Percentiles rank a stretch among this genome's conserved stretches.
These are phyloP conservation scores for Isabelozyma gotoi DNA, from an alignment of 805 yeast genomes.

Conservation along the genomic window DNA sequence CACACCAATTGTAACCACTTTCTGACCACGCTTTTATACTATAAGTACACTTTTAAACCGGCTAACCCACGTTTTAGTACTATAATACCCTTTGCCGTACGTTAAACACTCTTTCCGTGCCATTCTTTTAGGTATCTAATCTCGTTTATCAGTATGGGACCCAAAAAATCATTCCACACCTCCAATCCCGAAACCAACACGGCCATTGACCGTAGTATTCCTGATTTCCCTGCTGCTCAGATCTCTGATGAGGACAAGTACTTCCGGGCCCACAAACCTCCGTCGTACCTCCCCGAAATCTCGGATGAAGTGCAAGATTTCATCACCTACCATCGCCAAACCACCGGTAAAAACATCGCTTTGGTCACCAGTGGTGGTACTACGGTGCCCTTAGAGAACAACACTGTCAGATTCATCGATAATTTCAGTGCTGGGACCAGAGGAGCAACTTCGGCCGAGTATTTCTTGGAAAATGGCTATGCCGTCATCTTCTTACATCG, in stretches of 20 bases:
- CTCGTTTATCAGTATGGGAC: conserved; percentile 9
- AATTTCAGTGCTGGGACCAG: conserved; percentile 97
- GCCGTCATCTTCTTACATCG: conserved; percentile 92
- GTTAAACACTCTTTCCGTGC: not conserved
- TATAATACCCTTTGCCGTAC: not conserved
- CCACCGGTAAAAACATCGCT: conserved; percentile 55
- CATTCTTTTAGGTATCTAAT: too few species aligned
- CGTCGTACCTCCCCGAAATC: conserved; percentile 67
- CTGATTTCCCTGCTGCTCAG: conserved; percentile 77
- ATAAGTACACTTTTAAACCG: conserved; percentile 3
- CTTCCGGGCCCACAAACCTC: conserved; percentile 71
- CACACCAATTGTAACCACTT: too few species aligned
- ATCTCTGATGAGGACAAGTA: conserved; percentile 72
- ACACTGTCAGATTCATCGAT: conserved; percentile 95
- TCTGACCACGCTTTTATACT: too few species aligned
- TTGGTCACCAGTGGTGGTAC: conserved; percentile 96
- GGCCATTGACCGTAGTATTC: conserved; percentile 79
- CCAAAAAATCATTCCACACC: conserved; percentile 39
- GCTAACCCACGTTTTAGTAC: too few species aligned
- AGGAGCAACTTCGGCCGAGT: conserved; percentile 95
- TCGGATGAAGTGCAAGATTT: conserved; percentile 58
- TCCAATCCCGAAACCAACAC: conserved; percentile 65
- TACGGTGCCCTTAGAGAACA: conserved; percentile 94
- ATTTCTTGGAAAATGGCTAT: conserved; percentile 79
- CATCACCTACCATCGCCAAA: conserved; percentile 50